phyloP scores from a whole-genome alignment of 2,329 filamentous ascomycete species.

The Sphaerostilbella broomeana region DNA sequence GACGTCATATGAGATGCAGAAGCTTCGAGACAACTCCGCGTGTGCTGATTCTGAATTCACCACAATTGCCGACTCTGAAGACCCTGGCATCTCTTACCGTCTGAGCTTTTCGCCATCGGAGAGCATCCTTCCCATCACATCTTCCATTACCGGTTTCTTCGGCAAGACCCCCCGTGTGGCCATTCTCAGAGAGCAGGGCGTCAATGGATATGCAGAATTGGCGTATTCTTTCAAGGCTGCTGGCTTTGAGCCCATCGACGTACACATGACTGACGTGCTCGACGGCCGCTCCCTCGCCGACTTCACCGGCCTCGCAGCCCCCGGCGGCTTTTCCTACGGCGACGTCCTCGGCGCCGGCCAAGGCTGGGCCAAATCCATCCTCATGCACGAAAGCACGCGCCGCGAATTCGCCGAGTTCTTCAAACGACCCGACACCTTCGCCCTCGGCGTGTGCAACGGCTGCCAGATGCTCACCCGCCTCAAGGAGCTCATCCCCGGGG shows the following conservation, averaged over 20 bases:
- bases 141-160: constrained; percentile 44
- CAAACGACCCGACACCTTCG: constrained; percentile 79
- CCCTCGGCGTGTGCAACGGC: constrained; percentile 92
- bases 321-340: constrained; percentile 93
- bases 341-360: constrained; percentile 83
- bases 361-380: constrained; percentile 91
- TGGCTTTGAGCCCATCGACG: constrained; percentile 85
- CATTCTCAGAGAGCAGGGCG: constrained; percentile 89
- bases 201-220: constrained; percentile 96
- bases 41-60: constrained; percentile 81
- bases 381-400: constrained; percentile 71
- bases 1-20: constrained; percentile 89
- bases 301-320: constrained; percentile 87
- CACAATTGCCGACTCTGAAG: constrained; percentile 63
- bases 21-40: constrained; percentile 76
- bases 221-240: constrained; percentile 90
- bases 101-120: constrained; percentile 76
- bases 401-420: constrained; percentile 82
- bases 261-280: constrained; percentile 94
- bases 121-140: constrained; percentile 57
- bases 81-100: constrained; percentile 80
- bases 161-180: constrained; percentile 67
- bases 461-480: constrained; percentile 84
- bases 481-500: constrained; percentile 80
- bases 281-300: constrained; percentile 70